These are phyloP conservation scores for Melocanna baccifera DNA, from an alignment of 176 grass and related monocot species.

Conservation along the genomic window DNA sequence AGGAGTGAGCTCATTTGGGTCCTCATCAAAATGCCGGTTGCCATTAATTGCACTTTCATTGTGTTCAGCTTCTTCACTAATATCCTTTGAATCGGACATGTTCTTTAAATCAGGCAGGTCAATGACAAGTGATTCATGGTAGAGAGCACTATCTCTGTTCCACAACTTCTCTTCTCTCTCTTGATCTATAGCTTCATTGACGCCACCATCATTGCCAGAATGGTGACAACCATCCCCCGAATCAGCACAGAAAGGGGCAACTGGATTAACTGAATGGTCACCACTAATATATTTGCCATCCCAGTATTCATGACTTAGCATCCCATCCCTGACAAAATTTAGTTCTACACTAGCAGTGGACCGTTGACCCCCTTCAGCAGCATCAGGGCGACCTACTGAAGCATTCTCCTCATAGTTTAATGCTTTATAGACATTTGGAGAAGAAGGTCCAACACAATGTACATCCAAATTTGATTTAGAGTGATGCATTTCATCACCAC, in stretches of 20 bases:
- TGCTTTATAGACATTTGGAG: slow-evolving; percentile 16
- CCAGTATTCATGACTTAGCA: slow-evolving; percentile 40
- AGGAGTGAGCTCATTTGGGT: slow-evolving; percentile 40
- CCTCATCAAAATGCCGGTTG: slow-evolving; percentile 3
- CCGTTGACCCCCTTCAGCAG: slow-evolving; percentile 37
- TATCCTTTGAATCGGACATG: slow-evolving; percentile 11
- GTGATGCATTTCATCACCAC: slow-evolving; percentile 17
- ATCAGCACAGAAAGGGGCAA: slow-evolving; percentile 11
- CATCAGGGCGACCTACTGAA: slow-evolving; percentile 42
- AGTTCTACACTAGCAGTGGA: slow-evolving; percentile 27
- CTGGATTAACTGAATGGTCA: slow-evolving; percentile 30
- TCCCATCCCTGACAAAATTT: slow-evolving; percentile 37
- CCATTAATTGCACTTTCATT: slow-evolving; percentile 11
- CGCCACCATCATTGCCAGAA: slow-evolving; percentile 11
- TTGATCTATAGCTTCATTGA: slow-evolving; percentile 34
- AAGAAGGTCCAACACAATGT: slow-evolving; percentile 27
- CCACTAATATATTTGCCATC: slow-evolving; percentile 34
- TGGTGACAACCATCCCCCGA: slow-evolving; percentile 6
- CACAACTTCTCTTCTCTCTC: slow-evolving; percentile 39
- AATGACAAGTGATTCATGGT: slow-evolving; percentile 8
- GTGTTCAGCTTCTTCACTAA: slow-evolving; percentile 29
- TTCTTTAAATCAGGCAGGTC: slow-evolving; percentile 21
- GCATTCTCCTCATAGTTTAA: slow-evolving; percentile 19
- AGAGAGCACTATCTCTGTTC: slow-evolving; percentile 10
- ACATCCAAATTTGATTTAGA: slow-evolving; percentile 36